Evolutionary conservation across 495 filamentous ascomycete genomes (phyloP), one percentile per base, ranked within the genome.

Genomic region (Xylaria longipes): DNA sequence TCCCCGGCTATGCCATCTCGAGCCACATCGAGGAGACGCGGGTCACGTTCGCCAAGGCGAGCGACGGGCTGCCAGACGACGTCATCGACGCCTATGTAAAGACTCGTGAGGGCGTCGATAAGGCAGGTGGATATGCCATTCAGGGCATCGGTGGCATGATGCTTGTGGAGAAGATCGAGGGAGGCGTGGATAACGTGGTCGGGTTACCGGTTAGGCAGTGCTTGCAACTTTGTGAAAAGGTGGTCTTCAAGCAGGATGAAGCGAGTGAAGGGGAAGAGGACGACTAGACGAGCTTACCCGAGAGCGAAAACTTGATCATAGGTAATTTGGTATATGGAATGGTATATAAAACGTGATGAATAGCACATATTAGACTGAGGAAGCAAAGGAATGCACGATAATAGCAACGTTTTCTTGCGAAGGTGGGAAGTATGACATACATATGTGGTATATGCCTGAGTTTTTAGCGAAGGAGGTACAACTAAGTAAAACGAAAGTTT

Each of bases 81-180:
- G 84, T 85, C 6, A 89, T 99, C 39, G 80, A 92, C 79, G 88
- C 90, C 33, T 99, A 99, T 84, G 94, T 99, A 68, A 85, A 85
- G 71, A 98, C 95, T 43, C 85, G 97, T 52, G 97, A 99, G 83
- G 96, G 97, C 1, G 94, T 86, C 31, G 96, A 99, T 81, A 99
- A 98, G 86, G 97, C 96, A 0, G 96, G 96, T 1, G 97, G 96
- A 0, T 99, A 99, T 82, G 97, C 94, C 12, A 85, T 98, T 54
- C 96, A 99, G 81, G 95, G 95, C 3, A 78, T 95, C 3, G 96
- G 93, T n/a, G 88, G 90, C 2, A 79, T 86, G 75, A 87, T 97
- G 73, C 78, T 98, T 69, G 87, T 99, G 22, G 94, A 97, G 81
- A 90, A 86, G 81, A 91, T 99, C 68, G 91, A 97, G 73, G 97